Evolutionary conservation across 2,329 filamentous ascomycete genomes (phyloP).

Genomic region (Colletotrichum brevisporum): DNA sequence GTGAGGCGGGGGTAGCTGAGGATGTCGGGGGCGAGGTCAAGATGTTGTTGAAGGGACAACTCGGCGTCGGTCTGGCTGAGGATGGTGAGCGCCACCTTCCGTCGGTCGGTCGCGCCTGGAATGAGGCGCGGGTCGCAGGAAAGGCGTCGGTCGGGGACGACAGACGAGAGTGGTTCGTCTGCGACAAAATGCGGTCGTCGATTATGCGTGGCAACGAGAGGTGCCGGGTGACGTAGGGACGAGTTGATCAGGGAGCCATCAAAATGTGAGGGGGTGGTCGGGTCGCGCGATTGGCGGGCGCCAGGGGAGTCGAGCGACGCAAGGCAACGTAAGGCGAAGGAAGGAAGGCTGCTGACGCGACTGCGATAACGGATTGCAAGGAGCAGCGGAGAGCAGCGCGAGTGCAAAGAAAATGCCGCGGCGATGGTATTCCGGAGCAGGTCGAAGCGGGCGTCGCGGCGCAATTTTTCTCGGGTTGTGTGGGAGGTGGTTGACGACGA

Average conservation of each 20-base stretch:
- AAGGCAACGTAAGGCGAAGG: conserved; percentile 31
- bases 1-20: conserved; percentile 62
- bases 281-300: conserved; percentile 42
- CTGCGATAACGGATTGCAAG: conserved; percentile 32
- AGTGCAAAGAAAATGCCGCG: conserved; percentile 9
- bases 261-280: conserved; percentile 41
- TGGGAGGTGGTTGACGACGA: conserved; percentile 35
- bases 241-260: conserved; percentile 41
- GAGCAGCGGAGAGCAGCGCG: conserved; percentile 21
- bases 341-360: conserved; percentile 32
- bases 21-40: conserved; percentile 69
- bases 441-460: conserved; percentile 34
- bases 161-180: conserved; percentile 18
- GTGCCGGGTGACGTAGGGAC: conserved; percentile 40
- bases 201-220: conserved; percentile 35
- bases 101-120: conserved; percentile 40
- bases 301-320: conserved; percentile 38
- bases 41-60: conserved; percentile 72
- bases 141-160: conserved; percentile 38
- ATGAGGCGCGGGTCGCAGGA: conserved; percentile 39
- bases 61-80: conserved; percentile 68
- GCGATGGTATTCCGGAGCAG: not conserved
- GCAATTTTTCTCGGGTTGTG: conserved; percentile 34
- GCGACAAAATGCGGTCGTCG: conserved; percentile 21
- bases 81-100: conserved; percentile 69